Percentiles rank a stretch among this genome's conserved stretches.
Conservation (phyloP, 2,329 filamentous ascomycete species). For the Trichoderma lentiforme region DNA sequence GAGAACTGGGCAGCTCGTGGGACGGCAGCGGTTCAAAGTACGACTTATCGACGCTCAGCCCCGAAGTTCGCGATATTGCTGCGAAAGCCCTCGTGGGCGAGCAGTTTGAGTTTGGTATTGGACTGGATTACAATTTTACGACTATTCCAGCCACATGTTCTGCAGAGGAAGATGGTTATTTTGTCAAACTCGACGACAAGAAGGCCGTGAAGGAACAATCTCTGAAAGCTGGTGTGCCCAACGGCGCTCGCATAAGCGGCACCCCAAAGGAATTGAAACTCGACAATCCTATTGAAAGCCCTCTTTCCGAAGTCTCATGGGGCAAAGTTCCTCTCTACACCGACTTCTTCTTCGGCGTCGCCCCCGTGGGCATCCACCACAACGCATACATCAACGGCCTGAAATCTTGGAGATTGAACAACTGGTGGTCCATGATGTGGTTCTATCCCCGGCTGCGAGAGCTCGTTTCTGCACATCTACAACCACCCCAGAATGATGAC, state of each 20-base stretch:
- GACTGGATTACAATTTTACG: conserved; percentile 38
- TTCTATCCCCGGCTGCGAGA: background rate
- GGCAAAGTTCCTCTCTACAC: background rate
- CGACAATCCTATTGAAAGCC: background rate
- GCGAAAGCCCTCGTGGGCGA: conserved; percentile 28
- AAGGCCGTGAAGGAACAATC: conserved; percentile 26
- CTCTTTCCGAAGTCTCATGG: background rate
- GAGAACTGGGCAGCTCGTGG: conserved; percentile 26
- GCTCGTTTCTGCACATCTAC: background rate
- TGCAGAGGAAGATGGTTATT: conserved; percentile 36
- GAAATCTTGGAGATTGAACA: background rate
- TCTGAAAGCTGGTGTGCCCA: conserved; percentile 20
- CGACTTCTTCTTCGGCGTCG: background rate
- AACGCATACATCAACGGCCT: conserved; percentile 11
- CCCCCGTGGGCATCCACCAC: conserved; percentile 9
- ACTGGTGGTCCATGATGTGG: conserved; percentile 5
- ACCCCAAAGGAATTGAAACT: background rate
- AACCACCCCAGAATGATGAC: background rate
- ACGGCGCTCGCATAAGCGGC: background rate
- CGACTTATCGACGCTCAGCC: conserved; percentile 16
- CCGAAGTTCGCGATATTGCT: conserved; percentile 27
- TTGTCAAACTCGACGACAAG: conserved; percentile 30
- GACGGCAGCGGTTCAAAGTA: conserved; percentile 27
- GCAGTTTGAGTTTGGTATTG: conserved; percentile 39
- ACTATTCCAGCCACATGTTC: conserved; percentile 31